These are phyloP conservation scores for Canavalia ensiformis DNA, from an alignment of 306 rosid species.

Conservation along the genomic window DNA sequence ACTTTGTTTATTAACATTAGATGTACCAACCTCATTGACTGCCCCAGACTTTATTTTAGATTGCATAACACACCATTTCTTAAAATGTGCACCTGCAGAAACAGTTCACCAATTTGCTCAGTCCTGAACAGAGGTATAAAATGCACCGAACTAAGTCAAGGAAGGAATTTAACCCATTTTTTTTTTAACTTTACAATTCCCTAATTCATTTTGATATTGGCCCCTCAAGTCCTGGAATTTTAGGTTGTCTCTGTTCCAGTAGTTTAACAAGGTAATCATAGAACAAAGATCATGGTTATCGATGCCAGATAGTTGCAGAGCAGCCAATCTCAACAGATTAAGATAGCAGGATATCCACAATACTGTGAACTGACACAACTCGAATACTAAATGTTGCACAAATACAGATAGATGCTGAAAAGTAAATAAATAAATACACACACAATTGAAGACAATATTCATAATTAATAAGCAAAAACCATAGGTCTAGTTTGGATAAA, in stretches of 20 bases:
- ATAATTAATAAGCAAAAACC: background rate
- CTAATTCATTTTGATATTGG: constrained; percentile 2
- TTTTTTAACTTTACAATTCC: constrained; percentile 15
- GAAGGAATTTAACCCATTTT: constrained; percentile 27
- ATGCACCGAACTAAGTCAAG: background rate
- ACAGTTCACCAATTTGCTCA: constrained; percentile 31
- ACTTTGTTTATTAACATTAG: constrained; percentile 11
- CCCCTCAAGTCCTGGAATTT: constrained; percentile 18
- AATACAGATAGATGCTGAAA: background rate
- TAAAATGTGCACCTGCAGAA: constrained; percentile 90
- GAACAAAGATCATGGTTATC: background rate
- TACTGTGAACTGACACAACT: background rate
- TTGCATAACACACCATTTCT: constrained; percentile 99
- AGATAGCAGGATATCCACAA: background rate
- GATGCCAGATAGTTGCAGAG: background rate
- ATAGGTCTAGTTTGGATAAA: no score
- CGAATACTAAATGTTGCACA: background rate
- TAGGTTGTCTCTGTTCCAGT: constrained; percentile 21
- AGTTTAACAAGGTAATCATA: constrained; percentile 17
- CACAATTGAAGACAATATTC: background rate
- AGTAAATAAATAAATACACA: background rate
- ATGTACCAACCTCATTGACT: constrained; percentile 80
- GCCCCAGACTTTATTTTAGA: constrained; percentile 94
- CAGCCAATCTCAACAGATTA: background rate
- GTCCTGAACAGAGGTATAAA: constrained; percentile 23